Base-by-base conservation (phyloP, 2,329 filamentous ascomycete species). In the Amauroascus verrucosus region DNA sequence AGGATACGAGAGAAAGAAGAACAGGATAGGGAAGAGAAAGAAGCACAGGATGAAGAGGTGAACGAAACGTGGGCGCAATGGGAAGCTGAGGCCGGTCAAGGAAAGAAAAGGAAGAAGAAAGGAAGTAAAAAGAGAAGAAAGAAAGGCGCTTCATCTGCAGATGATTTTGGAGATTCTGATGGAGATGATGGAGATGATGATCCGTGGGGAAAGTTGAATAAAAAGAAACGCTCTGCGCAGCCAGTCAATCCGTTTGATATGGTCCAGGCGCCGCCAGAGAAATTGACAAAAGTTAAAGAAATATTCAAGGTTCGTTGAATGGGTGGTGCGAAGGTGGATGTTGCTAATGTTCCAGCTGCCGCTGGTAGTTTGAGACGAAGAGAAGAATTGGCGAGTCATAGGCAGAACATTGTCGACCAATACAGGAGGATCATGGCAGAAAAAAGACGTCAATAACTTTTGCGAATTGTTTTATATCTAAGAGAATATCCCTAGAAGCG, bases 181-280 rank as follows among this genome's bases (percentile, higher is more conserved):
- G 54, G 56, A 13, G 71, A 65, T 24, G 75, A 76, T 40, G 76
- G 82, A 49, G 79, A 82, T 8, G 82, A 84, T 43, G 87, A 91
- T 67, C 86, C 88, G 0, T 95, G 88, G 88, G 82, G 79, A 41
- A 81, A 81, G 57, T 68, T 95, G 59, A 84, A 84, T 65, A 77
- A 77, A 65, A 82, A 82, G 70, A 75, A 82, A 54, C 63, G 65
- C 6, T 58, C 60, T 50, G 65, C 63, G 32, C 64, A 65, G 49
- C 62, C 64, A 53, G 54, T 57, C 26, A 72, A 72, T 58, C 67
- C 69, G 33, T 65, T 70, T 54, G 70, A 71, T 28, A 76, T 90
- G 26, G 88, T 80, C 2, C 76, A 83, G 62, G 89, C 86, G 35
- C 90, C 90, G 28, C 89, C 90, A 0, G 79, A 80, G 58, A 77